phyloP scores from a whole-genome alignment of 352 stramenopile species.

The Pilasporangium apinafurcum region DNA sequence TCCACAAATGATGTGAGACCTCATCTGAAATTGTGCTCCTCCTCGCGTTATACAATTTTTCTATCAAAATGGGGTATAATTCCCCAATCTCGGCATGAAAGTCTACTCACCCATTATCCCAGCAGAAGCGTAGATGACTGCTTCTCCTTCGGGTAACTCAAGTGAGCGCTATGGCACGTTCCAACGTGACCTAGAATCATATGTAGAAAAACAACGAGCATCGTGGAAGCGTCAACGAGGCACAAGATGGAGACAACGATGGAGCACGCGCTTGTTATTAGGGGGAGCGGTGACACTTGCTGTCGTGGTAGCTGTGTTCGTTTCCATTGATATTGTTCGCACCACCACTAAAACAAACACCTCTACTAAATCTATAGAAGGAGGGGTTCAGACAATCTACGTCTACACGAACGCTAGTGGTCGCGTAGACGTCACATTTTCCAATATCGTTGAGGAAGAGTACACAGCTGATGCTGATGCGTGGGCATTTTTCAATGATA shows the following conservation, averaged over 20 bases:
- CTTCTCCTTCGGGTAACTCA: background rate
- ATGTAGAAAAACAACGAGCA: background rate
- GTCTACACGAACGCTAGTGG: background rate
- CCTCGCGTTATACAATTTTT: no score
- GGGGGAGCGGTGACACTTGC: conserved; percentile 2
- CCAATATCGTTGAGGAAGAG: background rate
- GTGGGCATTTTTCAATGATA: conserved; percentile 50
- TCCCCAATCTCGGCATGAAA: no score
- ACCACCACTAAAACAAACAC: background rate
- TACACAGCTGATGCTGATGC: conserved; percentile 9
- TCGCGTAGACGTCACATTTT: conserved; percentile 3
- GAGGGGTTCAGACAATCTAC: background rate
- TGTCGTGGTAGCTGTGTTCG: conserved; percentile 1
- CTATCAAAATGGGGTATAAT: no score
- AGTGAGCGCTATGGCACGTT: conserved; percentile 18
- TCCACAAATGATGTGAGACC: no score
- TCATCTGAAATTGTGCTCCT: no score
- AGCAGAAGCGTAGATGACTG: background rate
- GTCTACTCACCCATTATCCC: background rate
- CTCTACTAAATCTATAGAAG: background rate
- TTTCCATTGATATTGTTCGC: no score
- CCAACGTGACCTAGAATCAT: no score
- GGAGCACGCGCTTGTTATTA: background rate
- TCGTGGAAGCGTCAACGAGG: background rate
- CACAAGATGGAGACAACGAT: background rate